phyloP scores from a whole-genome alignment of 768 basidiomycete genomes.

The Trametes punicea region DNA sequence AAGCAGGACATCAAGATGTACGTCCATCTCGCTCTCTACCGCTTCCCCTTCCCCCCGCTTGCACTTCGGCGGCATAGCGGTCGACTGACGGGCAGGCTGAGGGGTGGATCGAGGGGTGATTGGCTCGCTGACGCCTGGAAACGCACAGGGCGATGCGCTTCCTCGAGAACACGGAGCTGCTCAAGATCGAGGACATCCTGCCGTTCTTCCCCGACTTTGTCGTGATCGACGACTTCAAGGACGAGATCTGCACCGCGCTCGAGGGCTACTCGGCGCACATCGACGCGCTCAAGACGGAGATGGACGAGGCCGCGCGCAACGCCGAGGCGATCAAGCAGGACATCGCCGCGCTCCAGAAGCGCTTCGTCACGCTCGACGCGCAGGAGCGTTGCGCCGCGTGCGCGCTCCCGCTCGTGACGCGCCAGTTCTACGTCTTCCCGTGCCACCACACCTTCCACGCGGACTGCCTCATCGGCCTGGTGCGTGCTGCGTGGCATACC shows the following conservation, averaged over 20 bases:
- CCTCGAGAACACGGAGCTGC: constrained; percentile 87
- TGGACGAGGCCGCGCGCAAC: constrained; percentile 92
- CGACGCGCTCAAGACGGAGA: constrained; percentile 83
- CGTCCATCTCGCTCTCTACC: constrained; percentile 32
- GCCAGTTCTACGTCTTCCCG: constrained; percentile 98
- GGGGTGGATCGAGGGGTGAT: background rate
- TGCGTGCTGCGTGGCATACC: constrained; percentile 38
- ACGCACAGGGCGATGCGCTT: constrained; percentile 94
- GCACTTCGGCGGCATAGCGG: background rate
- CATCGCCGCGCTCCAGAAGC: constrained; percentile 76
- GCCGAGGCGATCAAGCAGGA: constrained; percentile 94
- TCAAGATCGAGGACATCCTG: constrained; percentile 98
- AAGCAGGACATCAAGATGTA: constrained; percentile 98
- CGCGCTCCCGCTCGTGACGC: constrained; percentile 65
- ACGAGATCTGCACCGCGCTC: constrained; percentile 93
- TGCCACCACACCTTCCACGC: constrained; percentile 98
- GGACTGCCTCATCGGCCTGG: constrained; percentile 93
- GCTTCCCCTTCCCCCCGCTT: background rate
- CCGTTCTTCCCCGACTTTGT: constrained; percentile 99
- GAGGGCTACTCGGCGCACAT: constrained; percentile 94
- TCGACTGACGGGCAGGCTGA: background rate
- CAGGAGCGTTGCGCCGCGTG: constrained; percentile 87
- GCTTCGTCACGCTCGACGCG: constrained; percentile 89
- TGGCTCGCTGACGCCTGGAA: background rate
- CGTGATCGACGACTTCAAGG: constrained; percentile 99